These are phyloP conservation scores for Clonostachys byssicola DNA, from an alignment of 2,329 filamentous ascomycete species.

Conservation along the genomic window DNA sequence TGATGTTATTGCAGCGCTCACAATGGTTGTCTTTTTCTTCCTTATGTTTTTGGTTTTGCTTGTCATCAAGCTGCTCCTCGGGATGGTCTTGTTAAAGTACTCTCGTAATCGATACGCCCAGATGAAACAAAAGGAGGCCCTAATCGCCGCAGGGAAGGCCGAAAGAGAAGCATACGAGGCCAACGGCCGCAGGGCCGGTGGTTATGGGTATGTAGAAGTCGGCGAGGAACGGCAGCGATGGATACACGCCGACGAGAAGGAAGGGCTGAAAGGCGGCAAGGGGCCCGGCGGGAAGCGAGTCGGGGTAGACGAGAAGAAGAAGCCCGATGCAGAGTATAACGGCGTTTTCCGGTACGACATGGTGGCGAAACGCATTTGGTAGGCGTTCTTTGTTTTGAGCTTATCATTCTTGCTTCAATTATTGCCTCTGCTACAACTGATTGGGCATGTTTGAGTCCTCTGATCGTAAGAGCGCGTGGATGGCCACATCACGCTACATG, in stretches of 20 bases:
- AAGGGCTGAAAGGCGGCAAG: constrained; percentile 56
- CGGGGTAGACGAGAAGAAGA: constrained; percentile 28
- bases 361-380: constrained; percentile 98
- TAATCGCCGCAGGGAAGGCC: constrained; percentile 35
- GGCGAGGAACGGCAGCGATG: constrained; percentile 80
- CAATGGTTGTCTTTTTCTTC: constrained; percentile 84
- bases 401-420: not conserved
- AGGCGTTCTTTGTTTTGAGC: not conserved
- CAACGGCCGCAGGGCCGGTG: constrained; percentile 71
- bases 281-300: constrained; percentile 51
- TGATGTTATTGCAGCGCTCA: constrained; percentile 68
- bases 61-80: constrained; percentile 74
- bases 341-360: constrained; percentile 82
- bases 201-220: constrained; percentile 82
- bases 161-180: constrained; percentile 59
- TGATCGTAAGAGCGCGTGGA: no score
- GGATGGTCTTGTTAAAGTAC: constrained; percentile 76
- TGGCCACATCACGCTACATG: no score
- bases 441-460: no score
- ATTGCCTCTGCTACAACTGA: not conserved
- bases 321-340: constrained; percentile 46
- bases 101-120: constrained; percentile 72
- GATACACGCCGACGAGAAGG: constrained; percentile 83
- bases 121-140: constrained; percentile 70
- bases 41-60: constrained; percentile 81